These are phyloP conservation scores for Cyclotella sp. DNA, from an alignment of 108 stramenopile species.

Conservation along the genomic window DNA sequence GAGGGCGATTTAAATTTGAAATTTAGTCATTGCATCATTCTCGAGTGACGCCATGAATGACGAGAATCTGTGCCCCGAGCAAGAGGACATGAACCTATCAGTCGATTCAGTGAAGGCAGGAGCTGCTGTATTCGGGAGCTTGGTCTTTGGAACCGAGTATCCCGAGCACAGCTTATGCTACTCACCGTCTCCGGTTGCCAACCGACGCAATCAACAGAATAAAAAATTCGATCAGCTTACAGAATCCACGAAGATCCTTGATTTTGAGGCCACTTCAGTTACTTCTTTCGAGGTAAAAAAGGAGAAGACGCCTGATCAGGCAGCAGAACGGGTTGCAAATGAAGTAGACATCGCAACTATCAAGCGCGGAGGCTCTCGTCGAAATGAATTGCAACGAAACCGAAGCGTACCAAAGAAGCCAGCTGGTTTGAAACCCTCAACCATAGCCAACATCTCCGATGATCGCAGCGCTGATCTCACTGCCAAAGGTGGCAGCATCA, in stretches of 20 bases:
- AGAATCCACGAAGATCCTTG: slow-evolving; percentile 10
- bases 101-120: slow-evolving; percentile 34
- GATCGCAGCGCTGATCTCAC: not conserved
- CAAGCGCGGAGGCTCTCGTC: not conserved
- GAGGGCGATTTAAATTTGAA: not conserved
- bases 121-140: slow-evolving; percentile 40
- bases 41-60: slow-evolving; percentile 14
- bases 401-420: not conserved
- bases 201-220: slow-evolving; percentile 23
- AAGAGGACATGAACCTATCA: slow-evolving; percentile 23
- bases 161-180: slow-evolving; percentile 49
- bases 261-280: slow-evolving; percentile 25
- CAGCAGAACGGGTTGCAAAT: not conserved
- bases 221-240: not conserved
- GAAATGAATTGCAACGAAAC: not conserved
- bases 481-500: no score
- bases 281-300: slow-evolving; percentile 10
- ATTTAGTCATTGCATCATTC: not conserved
- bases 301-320: slow-evolving; percentile 4
- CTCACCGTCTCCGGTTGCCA: slow-evolving; percentile 38
- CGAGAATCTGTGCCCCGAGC: slow-evolving; percentile 26
- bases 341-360: not conserved
- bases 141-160: slow-evolving; percentile 43
- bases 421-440: slow-evolving; percentile 10
- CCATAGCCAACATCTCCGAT: not conserved